Percentiles rank a stretch among this genome's conserved stretches.
Evolutionary conservation across 805 yeast genomes (phyloP).

Genomic region (Zygoascus bituminiphila): DNA sequence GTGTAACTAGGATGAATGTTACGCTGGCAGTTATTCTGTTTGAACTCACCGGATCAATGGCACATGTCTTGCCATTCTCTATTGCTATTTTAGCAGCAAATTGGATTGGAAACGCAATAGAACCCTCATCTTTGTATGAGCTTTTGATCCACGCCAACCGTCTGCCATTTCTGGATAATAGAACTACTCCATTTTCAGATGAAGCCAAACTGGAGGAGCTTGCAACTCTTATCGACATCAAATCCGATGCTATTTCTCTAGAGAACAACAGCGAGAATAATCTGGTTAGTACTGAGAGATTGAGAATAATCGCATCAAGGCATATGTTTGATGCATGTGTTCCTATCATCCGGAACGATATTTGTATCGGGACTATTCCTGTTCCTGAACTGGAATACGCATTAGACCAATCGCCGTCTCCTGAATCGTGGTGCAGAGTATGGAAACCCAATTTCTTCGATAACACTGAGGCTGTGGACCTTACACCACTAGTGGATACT

Average conservation of each 20-base stretch:
- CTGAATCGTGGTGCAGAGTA: constrained; percentile 1
- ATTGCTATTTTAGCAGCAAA: constrained; percentile 49
- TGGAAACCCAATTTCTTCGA: background rate
- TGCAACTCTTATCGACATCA: background rate
- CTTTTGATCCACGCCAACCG: constrained; percentile 39
- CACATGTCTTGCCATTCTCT: constrained; percentile 49
- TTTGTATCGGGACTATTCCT: constrained; percentile 40
- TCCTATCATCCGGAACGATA: constrained; percentile 34
- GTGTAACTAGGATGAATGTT: constrained; percentile 86
- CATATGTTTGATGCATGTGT: constrained; percentile 46
- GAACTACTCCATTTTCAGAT: background rate
- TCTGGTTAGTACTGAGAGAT: constrained; percentile 3
- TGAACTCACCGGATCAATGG: constrained; percentile 49
- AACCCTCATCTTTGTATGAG: constrained; percentile 45
- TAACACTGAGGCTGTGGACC: constrained; percentile 24
- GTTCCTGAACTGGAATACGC: constrained; percentile 45
- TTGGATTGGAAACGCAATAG: constrained; percentile 47
- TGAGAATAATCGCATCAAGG: constrained; percentile 31
- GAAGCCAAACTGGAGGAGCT: background rate
- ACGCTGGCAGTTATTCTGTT: constrained; percentile 93
- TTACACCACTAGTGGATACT: constrained; percentile 36
- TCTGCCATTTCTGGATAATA: constrained; percentile 47
- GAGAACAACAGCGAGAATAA: background rate
- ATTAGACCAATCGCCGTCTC: constrained; percentile 29
- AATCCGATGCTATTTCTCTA: background rate